Evolutionary conservation across 495 filamentous ascomycete species (phyloP).

Genomic region (Penicillium alfredii): DNA sequence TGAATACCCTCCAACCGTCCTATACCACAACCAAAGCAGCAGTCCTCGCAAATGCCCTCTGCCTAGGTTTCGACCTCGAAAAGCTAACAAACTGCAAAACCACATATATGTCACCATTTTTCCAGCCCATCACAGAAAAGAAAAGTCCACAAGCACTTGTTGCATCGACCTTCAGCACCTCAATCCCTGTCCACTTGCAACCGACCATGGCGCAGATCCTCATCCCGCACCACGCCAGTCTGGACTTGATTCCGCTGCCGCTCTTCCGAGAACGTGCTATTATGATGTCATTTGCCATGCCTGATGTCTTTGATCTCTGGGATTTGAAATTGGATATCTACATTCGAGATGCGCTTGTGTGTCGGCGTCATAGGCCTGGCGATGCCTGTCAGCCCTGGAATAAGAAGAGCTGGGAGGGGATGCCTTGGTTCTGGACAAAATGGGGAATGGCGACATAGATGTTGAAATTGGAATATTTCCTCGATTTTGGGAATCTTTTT

Average conservation of each 20-base stretch:
- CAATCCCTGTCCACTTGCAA: constrained; percentile 31
- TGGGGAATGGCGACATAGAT: no score
- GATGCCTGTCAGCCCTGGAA: constrained; percentile 28
- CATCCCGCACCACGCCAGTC: constrained; percentile 36
- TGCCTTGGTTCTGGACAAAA: constrained; percentile 33
- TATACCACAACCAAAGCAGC: constrained; percentile 15
- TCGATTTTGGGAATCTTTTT: no score
- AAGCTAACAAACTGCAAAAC: constrained; percentile 18
- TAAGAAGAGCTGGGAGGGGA: constrained; percentile 31
- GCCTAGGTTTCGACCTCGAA: constrained; percentile 25
- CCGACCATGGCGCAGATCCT: constrained; percentile 43
- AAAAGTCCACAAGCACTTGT: constrained; percentile 23
- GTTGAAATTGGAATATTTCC: no score
- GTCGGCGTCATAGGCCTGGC: constrained; percentile 6
- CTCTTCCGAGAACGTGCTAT: constrained; percentile 33
- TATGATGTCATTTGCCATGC: constrained; percentile 26
- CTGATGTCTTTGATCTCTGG: constrained; percentile 26
- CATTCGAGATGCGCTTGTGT: constrained; percentile 19
- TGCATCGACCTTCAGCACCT: constrained; percentile 15
- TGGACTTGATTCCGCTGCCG: constrained; percentile 42
- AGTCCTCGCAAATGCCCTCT: constrained; percentile 31
- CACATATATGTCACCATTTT: constrained; percentile 34
- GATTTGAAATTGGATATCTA: constrained; percentile 42
- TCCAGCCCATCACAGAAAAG: constrained; percentile 15
- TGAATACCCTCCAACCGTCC: constrained; percentile 12